These are phyloP conservation scores for Abrus pulchellus DNA, from an alignment of 306 rosid genomes.

Conservation along the genomic window DNA sequence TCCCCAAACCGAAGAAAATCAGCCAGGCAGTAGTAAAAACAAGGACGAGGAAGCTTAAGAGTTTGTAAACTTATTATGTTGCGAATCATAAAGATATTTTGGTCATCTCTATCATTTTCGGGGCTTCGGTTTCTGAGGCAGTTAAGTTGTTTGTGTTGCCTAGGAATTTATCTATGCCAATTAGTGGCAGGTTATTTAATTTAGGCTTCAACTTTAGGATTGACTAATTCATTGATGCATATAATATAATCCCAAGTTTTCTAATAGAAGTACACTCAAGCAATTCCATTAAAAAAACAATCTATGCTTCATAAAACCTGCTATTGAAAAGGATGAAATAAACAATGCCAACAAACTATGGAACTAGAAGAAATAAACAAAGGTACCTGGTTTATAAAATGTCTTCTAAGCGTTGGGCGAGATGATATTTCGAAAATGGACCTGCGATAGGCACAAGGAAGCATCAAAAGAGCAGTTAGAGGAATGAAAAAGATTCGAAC, in stretches of 20 bases:
- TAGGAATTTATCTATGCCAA: background rate
- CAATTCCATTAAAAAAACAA: too few species aligned
- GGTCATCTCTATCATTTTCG: background rate
- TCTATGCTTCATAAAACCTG: background rate
- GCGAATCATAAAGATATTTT: background rate
- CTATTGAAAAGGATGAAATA: conserved; percentile 16
- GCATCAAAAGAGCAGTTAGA: conserved; percentile 19
- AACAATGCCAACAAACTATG: too few species aligned
- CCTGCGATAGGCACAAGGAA: conserved; percentile 55
- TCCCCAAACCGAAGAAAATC: background rate
- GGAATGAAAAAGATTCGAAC: conserved; percentile 14
- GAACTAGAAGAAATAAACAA: background rate
- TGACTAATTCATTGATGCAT: too few species aligned
- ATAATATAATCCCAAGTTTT: too few species aligned
- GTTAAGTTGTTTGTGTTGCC: background rate
- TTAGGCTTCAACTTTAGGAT: too few species aligned
- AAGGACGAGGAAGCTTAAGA: background rate
- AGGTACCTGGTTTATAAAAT: conserved; percentile 66
- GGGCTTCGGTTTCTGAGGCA: conserved; percentile 1
- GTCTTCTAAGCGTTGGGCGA: conserved; percentile 61
- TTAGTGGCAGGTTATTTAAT: background rate
- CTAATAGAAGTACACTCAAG: too few species aligned
- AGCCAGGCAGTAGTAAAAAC: background rate
- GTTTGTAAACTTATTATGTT: background rate
- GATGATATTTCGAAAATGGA: conserved; percentile 74